A percentile compares a stretch with the other conserved stretches of the same genome.
Evolutionary conservation across 1,139 yeast genomes (phyloP).

Genomic region (Yamadazyma diospyri): DNA sequence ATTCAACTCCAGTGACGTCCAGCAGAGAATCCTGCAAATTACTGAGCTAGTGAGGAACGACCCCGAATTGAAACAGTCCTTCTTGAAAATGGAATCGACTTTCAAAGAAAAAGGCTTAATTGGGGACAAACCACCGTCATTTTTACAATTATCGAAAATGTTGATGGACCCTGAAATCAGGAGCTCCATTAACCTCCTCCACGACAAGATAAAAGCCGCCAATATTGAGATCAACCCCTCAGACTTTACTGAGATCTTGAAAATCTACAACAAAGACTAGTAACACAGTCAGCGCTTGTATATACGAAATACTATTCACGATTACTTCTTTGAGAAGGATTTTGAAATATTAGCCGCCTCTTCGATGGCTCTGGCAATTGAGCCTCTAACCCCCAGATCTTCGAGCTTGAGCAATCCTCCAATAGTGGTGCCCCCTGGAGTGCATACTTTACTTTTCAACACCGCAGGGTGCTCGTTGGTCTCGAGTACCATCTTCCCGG

Average conservation of each 20-base stretch:
- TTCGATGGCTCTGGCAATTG: conserved; percentile 83
- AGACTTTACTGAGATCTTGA: conserved; percentile 29
- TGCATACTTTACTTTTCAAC: conserved; percentile 83
- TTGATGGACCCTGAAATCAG: conserved; percentile 38
- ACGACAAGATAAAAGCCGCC: conserved; percentile 30
- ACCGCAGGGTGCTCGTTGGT: conserved; percentile 93
- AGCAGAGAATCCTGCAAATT: conserved; percentile 17
- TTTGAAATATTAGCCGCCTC: conserved; percentile 87
- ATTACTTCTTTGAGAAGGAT: conserved; percentile 64
- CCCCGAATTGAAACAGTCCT: conserved; percentile 27
- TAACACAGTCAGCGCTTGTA: background rate
- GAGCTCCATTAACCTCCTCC: conserved; percentile 26
- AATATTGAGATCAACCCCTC: conserved; percentile 30
- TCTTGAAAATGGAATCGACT: conserved; percentile 30
- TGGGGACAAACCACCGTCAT: conserved; percentile 30
- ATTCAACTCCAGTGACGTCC: conserved; percentile 4
- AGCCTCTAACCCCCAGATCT: conserved; percentile 83
- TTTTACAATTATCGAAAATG: conserved; percentile 36
- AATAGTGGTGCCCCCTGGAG: conserved; percentile 98
- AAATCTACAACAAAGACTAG: conserved; percentile 5
- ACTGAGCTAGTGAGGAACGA: conserved; percentile 18
- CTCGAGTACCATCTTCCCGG: conserved; percentile 85
- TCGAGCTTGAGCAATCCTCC: conserved; percentile 94
- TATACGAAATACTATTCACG: background rate
- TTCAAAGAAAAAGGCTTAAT: conserved; percentile 32